These are phyloP conservation scores for Termitomyces sp. DNA, from an alignment of 768 basidiomycete species.

Conservation along the genomic window DNA sequence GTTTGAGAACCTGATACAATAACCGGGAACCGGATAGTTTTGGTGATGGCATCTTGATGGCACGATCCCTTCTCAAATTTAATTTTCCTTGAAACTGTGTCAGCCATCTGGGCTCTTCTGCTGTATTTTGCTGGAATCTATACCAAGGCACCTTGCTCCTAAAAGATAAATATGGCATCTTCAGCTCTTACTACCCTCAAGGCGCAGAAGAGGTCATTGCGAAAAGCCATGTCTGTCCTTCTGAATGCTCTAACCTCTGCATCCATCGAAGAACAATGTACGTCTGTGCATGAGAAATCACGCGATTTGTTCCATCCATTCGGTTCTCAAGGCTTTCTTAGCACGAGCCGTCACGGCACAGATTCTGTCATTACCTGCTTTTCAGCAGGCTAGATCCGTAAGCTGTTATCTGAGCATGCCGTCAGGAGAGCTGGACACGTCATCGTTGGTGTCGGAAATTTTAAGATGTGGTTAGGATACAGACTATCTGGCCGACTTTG, in stretches of 20 bases:
- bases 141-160: too few species aligned
- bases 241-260: slow-evolving; percentile 42
- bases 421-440: slow-evolving; percentile 62
- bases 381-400: slow-evolving; percentile 45
- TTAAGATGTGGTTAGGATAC: slow-evolving; percentile 47
- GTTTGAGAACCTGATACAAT: too few species aligned
- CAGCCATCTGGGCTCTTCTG: too few species aligned
- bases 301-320: not conserved
- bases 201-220: slow-evolving; percentile 52
- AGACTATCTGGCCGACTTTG: not conserved
- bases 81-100: not conserved
- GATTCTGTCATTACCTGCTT: slow-evolving; percentile 49
- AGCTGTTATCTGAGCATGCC: slow-evolving; percentile 86
- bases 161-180: not conserved
- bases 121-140: too few species aligned
- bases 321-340: slow-evolving; percentile 19
- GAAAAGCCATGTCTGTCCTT: slow-evolving; percentile 44
- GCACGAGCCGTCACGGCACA: slow-evolving; percentile 45
- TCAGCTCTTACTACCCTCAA: slow-evolving; percentile 23
- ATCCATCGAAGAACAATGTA: slow-evolving; percentile 62
- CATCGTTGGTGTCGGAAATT: slow-evolving; percentile 46
- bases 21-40: too few species aligned
- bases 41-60: too few species aligned
- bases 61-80: not conserved
- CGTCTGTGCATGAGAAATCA: slow-evolving; percentile 5